phyloP scores from a whole-genome alignment of 2,329 filamentous ascomycete genomes.

The Xylaria sp. region DNA sequence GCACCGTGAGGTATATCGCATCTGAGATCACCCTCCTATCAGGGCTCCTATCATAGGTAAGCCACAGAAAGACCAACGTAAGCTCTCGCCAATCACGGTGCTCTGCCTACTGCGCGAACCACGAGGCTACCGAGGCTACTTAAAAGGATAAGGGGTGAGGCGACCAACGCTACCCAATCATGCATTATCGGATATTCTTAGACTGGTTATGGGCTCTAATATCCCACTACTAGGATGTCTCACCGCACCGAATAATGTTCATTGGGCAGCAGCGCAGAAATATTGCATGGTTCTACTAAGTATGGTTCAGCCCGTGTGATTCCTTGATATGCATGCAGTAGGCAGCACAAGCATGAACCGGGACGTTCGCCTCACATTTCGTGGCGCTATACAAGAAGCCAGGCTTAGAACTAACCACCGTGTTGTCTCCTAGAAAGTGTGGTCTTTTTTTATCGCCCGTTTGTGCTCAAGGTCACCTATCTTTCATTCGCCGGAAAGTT shows the following conservation, averaged over 20 bases:
- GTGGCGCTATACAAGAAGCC: slow-evolving; percentile 20
- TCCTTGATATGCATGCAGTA: not conserved
- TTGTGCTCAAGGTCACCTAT: not conserved
- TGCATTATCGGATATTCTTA: slow-evolving; percentile 28
- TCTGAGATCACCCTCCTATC: slow-evolving; percentile 4
- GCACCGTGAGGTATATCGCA: slow-evolving; percentile 17
- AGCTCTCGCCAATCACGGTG: slow-evolving; percentile 17
- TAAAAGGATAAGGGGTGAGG: slow-evolving; percentile 28
- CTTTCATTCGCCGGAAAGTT: not conserved
- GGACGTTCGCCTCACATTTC: slow-evolving; percentile 1
- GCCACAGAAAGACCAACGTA: slow-evolving; percentile 29
- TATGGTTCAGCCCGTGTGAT: slow-evolving; percentile 1
- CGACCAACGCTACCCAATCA: slow-evolving; percentile 20
- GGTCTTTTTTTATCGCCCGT: not conserved
- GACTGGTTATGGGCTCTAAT: not conserved
- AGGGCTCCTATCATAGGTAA: slow-evolving; percentile 33
- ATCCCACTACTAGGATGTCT: slow-evolving; percentile 11
- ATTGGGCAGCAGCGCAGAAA: slow-evolving; percentile 36
- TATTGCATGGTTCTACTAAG: not conserved
- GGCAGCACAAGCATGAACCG: not conserved
- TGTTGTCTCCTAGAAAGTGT: not conserved
- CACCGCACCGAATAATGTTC: not conserved
- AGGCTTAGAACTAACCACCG: slow-evolving; percentile 3
- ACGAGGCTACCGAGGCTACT: slow-evolving; percentile 38
- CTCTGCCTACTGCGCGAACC: slow-evolving; percentile 12